phyloP scores from a whole-genome alignment of 768 basidiomycete genomes.

The Lentinula aciculospora region DNA sequence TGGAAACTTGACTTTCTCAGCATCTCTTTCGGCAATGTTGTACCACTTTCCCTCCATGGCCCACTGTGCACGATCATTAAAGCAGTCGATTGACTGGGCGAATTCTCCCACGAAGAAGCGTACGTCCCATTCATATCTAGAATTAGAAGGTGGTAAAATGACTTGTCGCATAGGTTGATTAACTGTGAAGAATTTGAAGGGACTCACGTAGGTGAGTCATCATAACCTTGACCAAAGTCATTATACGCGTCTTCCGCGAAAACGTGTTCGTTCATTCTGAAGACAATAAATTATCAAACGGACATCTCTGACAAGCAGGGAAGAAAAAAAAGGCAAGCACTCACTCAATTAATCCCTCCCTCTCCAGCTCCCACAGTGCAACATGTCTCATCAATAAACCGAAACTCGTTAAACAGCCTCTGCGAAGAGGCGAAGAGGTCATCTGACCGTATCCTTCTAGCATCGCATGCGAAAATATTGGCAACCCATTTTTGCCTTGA shows the following conservation, averaged over 20 bases:
- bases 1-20: not conserved
- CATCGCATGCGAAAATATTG: conserved; percentile 12
- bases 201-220: conserved; percentile 9
- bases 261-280: conserved; percentile 7
- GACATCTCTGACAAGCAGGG: not conserved
- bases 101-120: conserved; percentile 9
- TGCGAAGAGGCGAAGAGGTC: not conserved
- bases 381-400: conserved; percentile 14
- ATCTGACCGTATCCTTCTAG: conserved; percentile 5
- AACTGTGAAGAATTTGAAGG: not conserved
- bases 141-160: not conserved
- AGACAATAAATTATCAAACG: too few relatives aligned
- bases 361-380: conserved; percentile 13
- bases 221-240: conserved; percentile 10
- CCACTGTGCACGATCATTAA: conserved; percentile 5
- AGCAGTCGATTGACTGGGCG: conserved; percentile 3
- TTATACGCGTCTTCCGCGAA: conserved; percentile 7
- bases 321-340: not conserved
- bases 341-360: not conserved
- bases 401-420: conserved; percentile 10
- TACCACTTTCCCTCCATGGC: not conserved
- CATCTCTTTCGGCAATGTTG: not conserved
- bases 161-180: not conserved
- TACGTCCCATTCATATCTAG: conserved; percentile 13
- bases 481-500: not conserved